Evolutionary conservation across 768 basidiomycete genomes (phyloP).

Genomic region (Pleurotus sapidus): DNA sequence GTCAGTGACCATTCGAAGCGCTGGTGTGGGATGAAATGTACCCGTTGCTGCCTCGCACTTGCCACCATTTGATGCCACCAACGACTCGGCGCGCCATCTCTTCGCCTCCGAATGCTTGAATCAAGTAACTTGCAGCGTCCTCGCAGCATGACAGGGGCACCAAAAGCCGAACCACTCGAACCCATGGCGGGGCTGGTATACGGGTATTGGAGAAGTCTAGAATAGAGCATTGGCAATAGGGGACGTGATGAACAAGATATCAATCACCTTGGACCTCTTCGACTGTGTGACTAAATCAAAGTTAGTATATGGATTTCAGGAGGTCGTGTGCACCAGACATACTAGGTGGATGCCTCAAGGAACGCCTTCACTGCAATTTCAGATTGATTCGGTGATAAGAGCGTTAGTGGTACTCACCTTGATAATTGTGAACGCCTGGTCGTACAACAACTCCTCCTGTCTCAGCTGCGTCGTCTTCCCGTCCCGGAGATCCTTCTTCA

Average conservation of each 20-base stretch:
- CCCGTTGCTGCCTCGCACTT: slow-evolving; percentile 85
- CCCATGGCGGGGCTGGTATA: slow-evolving; percentile 84
- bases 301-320: not conserved
- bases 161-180: slow-evolving; percentile 65
- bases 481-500: slow-evolving; percentile 41
- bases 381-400: not conserved
- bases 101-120: slow-evolving; percentile 83
- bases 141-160: slow-evolving; percentile 78
- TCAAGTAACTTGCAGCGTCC: slow-evolving; percentile 67
- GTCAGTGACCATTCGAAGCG: slow-evolving; percentile 6
- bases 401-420: slow-evolving; percentile 43
- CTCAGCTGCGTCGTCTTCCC: slow-evolving; percentile 46
- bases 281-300: slow-evolving; percentile 65
- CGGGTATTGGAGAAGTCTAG: slow-evolving; percentile 72
- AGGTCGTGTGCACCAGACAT: slow-evolving; percentile 22
- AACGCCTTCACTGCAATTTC: slow-evolving; percentile 52
- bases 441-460: slow-evolving; percentile 78
- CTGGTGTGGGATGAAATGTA: slow-evolving; percentile 23
- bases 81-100: slow-evolving; percentile 65
- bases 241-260: not conserved
- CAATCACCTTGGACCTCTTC: slow-evolving; percentile 70
- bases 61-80: slow-evolving; percentile 98
- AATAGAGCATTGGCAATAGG: not conserved
- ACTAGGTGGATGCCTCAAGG: slow-evolving; percentile 69
- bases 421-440: slow-evolving; percentile 72